Conservation (phyloP, 768 basidiomycete genomes). For the Leucogyrophana mollusca region DNA sequence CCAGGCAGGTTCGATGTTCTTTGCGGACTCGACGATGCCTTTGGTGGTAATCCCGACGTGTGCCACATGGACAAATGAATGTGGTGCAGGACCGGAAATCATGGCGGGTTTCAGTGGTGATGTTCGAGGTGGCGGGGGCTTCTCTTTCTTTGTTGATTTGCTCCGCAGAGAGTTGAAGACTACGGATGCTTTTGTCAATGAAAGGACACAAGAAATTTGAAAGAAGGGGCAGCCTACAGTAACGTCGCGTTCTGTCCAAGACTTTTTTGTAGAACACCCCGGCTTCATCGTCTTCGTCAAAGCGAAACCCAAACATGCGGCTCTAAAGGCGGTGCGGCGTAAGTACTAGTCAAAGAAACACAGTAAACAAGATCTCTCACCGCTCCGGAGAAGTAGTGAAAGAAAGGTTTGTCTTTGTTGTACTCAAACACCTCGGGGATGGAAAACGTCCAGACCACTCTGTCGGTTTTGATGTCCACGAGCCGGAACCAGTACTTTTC, state of each 20-base stretch:
- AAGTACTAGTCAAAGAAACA: neutral
- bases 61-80: slow-evolving; percentile 65
- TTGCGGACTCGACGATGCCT: slow-evolving; percentile 52
- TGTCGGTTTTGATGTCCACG: slow-evolving; percentile 52
- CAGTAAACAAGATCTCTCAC: slow-evolving; percentile 42
- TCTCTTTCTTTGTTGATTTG: slow-evolving; percentile 25
- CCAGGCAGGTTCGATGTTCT: slow-evolving; percentile 55
- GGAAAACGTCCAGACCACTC: slow-evolving; percentile 68
- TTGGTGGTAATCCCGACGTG: slow-evolving; percentile 59
- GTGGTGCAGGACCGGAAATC: slow-evolving; percentile 57
- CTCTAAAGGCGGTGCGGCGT: slow-evolving; percentile 15
- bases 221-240: slow-evolving; percentile 24
- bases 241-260: slow-evolving; percentile 46
- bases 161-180: slow-evolving; percentile 27
- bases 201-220: neutral
- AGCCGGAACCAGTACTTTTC: slow-evolving; percentile 64
- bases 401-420: slow-evolving; percentile 84
- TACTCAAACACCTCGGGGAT: slow-evolving; percentile 65
- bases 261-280: slow-evolving; percentile 60
- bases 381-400: slow-evolving; percentile 85
- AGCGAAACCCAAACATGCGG: slow-evolving; percentile 55
- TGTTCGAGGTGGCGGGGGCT: slow-evolving; percentile 36
- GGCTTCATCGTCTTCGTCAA: slow-evolving; percentile 62
- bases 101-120: slow-evolving; percentile 30
- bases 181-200: too few relatives aligned